phyloP scores from a whole-genome alignment of 1,284 basidiomycete species.

The Moesziomyces sp. region DNA sequence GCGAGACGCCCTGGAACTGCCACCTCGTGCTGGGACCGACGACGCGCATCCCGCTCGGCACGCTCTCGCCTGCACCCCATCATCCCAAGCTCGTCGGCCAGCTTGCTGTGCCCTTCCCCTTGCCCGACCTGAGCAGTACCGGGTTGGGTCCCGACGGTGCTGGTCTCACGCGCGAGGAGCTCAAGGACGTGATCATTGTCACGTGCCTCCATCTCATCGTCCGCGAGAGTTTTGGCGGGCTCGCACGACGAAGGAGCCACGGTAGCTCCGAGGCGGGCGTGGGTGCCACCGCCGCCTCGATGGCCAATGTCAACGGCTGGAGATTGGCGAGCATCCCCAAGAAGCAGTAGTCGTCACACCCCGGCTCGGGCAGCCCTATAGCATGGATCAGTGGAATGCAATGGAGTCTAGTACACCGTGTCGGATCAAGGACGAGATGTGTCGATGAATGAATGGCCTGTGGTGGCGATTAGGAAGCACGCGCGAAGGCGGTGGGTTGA shows the following conservation, averaged over 20 bases:
- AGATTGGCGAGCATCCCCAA: constrained; percentile 42
- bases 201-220: constrained; percentile 93
- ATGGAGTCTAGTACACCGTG: no score
- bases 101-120: constrained; percentile 85
- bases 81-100: constrained; percentile 94
- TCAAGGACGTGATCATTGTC: constrained; percentile 89
- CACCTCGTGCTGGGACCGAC: constrained; percentile 67
- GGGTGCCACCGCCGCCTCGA: not conserved
- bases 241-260: constrained; percentile 75
- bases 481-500: no score
- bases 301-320: constrained; percentile 40
- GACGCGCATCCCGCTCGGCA: constrained; percentile 71
- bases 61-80: constrained; percentile 82
- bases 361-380: not conserved
- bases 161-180: constrained; percentile 80
- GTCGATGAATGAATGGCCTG: no score
- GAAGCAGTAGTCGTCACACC: constrained; percentile 10
- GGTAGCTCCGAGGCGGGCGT: constrained; percentile 41
- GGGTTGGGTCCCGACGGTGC: constrained; percentile 56
- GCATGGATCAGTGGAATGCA: not conserved
- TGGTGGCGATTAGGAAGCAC: no score
- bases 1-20: constrained; percentile 94
- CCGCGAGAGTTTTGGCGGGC: constrained; percentile 87
- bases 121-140: constrained; percentile 69
- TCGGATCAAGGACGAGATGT: no score